Evolutionary conservation across 495 filamentous ascomycete genomes (phyloP).

Genomic region (Aspergillus conjunctus): DNA sequence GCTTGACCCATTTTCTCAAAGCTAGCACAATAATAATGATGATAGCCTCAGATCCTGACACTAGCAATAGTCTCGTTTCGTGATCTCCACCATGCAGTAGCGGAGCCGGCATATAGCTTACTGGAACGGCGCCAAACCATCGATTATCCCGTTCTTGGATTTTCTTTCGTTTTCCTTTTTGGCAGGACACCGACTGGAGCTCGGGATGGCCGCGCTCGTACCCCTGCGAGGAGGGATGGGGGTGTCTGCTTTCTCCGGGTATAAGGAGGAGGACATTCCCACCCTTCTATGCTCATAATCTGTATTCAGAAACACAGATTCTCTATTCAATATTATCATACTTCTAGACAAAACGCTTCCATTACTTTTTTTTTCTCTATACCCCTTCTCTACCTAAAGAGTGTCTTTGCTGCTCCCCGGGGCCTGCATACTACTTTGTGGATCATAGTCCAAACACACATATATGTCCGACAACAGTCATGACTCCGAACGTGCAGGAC

Average conservation of each 20-base stretch:
- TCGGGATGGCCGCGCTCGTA: conserved; percentile 21
- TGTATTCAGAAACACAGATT: background rate
- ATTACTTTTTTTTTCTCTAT: background rate
- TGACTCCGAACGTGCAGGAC: conserved; percentile 41
- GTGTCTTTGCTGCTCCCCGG: too few species aligned
- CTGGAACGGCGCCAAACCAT: conserved; percentile 13
- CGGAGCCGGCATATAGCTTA: conserved; percentile 24
- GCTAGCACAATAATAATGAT: conserved; percentile 13
- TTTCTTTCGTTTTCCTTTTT: conserved; percentile 7
- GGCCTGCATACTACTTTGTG: too few species aligned
- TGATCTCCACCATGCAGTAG: conserved; percentile 20
- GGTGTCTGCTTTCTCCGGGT: conserved; percentile 4
- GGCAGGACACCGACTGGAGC: conserved; percentile 15
- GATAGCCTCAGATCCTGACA: conserved; percentile 25
- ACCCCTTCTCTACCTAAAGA: background rate
- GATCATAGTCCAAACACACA: background rate
- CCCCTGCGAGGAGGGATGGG: conserved; percentile 7
- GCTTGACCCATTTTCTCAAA: conserved; percentile 28
- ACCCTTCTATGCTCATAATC: background rate
- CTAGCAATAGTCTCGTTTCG: conserved; percentile 13
- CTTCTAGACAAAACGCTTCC: background rate
- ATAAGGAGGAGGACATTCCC: conserved; percentile 14
- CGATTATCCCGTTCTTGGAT: conserved; percentile 16
- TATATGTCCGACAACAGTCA: conserved; percentile 37
- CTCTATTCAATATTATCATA: background rate